Percentiles rank a stretch among this genome's conserved stretches.
Conservation (phyloP, 345 rosid genomes). For the Brassica cretica region DNA sequence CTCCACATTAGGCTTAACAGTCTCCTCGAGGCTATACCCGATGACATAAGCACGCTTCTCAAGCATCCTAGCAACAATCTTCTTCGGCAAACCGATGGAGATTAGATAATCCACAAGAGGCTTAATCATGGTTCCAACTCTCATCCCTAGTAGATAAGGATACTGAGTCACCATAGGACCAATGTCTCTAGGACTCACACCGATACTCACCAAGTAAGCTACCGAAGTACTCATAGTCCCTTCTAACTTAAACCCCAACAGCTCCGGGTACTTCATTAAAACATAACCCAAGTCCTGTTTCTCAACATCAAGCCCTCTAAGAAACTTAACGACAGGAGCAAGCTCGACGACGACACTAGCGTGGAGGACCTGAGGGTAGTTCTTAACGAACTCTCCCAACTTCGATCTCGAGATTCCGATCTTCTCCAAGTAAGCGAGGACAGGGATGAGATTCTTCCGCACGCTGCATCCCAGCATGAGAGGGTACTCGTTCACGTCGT, state of each 20-base stretch:
- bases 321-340: conserved; percentile 83
- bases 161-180: conserved; percentile 95
- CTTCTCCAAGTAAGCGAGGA: conserved; percentile 80
- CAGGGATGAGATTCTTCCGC: conserved; percentile 89
- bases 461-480: conserved; percentile 82
- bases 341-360: conserved; percentile 92
- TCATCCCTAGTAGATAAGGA: conserved; percentile 85
- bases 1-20: conserved; percentile 79
- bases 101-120: conserved; percentile 75
- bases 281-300: conserved; percentile 82
- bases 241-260: conserved; percentile 91
- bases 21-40: conserved; percentile 82
- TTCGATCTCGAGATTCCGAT: conserved; percentile 68
- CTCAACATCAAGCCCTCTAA: conserved; percentile 89
- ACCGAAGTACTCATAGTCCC: conserved; percentile 88
- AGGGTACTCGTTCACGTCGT: conserved; percentile 85
- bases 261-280: conserved; percentile 81
- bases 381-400: conserved; percentile 81
- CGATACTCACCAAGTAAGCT: conserved; percentile 86
- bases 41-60: conserved; percentile 85
- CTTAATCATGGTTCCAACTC: conserved; percentile 89
- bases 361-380: conserved; percentile 77
- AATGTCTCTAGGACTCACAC: conserved; percentile 87
- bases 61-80: conserved; percentile 78
- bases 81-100: conserved; percentile 74